Conservation (phyloP, 2,329 filamentous ascomycete genomes). For the Paecilomyces variotii region DNA sequence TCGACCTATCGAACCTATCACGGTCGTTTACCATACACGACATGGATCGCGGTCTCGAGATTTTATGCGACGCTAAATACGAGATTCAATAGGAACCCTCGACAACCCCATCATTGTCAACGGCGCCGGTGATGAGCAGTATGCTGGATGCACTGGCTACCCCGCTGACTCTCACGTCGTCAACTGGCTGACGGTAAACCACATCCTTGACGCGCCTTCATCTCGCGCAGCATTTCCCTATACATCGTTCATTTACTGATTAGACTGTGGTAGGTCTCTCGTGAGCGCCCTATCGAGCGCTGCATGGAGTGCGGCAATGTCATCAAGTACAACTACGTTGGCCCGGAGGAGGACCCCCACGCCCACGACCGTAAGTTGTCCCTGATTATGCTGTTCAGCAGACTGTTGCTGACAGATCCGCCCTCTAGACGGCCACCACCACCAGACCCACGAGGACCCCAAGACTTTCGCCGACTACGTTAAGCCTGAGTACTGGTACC, state of each 20-base stretch:
- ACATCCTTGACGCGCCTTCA: constrained; percentile 9
- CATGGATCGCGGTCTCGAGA: not conserved
- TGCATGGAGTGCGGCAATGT: constrained; percentile 95
- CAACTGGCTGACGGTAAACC: constrained; percentile 77
- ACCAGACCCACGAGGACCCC: constrained; percentile 63
- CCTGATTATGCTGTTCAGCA: not conserved
- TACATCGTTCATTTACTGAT: not conserved
- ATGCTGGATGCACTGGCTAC: constrained; percentile 88
- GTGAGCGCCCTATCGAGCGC: constrained; percentile 84
- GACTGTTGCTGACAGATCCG: not conserved
- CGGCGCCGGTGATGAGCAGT: constrained; percentile 93
- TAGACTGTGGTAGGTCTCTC: constrained; percentile 55
- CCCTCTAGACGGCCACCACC: constrained; percentile 34
- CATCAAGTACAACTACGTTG: constrained; percentile 97
- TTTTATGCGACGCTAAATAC: constrained; percentile 1
- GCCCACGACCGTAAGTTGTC: constrained; percentile 41
- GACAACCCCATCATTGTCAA: constrained; percentile 84
- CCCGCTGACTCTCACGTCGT: constrained; percentile 88
- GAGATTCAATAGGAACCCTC: constrained; percentile 59
- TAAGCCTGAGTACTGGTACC: constrained; percentile 87
- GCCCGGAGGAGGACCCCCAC: constrained; percentile 64
- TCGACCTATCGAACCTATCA: not conserved
- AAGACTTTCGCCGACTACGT: constrained; percentile 97
- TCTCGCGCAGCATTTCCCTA: not conserved
- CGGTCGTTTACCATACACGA: not conserved